Evolutionary conservation across 2,329 filamentous ascomycete genomes (phyloP).

Genomic region (Aspergillus sclerotialis): DNA sequence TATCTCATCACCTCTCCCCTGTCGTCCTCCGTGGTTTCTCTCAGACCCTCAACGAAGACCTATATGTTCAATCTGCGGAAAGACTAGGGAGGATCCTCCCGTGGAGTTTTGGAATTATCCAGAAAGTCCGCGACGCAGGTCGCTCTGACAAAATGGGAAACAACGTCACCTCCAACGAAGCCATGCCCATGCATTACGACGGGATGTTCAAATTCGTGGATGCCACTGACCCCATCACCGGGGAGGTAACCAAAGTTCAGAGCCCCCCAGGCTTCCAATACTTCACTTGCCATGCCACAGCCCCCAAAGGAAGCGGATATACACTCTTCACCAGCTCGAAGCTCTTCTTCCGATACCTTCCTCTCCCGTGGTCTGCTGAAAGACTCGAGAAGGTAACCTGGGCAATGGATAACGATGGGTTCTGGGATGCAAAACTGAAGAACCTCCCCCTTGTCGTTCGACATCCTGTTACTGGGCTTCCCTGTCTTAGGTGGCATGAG

Average conservation of each 20-base stretch:
- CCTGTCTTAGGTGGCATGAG: slow-evolving; percentile 50
- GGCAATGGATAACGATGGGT: slow-evolving; percentile 44
- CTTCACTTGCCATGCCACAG: slow-evolving; percentile 39
- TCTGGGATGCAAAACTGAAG: slow-evolving; percentile 38
- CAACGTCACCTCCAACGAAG: slow-evolving; percentile 48
- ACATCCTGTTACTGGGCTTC: slow-evolving; percentile 40
- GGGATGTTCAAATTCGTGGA: slow-evolving; percentile 50
- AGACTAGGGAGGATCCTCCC: slow-evolving; percentile 44
- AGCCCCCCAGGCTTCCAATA: slow-evolving; percentile 47
- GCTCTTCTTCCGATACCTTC: slow-evolving; percentile 44
- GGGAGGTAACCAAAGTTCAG: slow-evolving; percentile 36
- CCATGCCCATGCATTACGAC: slow-evolving; percentile 54
- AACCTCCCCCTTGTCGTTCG: slow-evolving; percentile 39
- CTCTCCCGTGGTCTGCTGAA: slow-evolving; percentile 29
- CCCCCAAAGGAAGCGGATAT: slow-evolving; percentile 46
- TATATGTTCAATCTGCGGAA: slow-evolving; percentile 41
- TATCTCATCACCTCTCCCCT: slow-evolving; percentile 48
- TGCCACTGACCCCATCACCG: slow-evolving; percentile 27
- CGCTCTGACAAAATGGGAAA: slow-evolving; percentile 40
- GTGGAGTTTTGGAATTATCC: slow-evolving; percentile 49
- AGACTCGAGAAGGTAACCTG: slow-evolving; percentile 39
- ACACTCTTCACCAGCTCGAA: slow-evolving; percentile 50
- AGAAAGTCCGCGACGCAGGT: slow-evolving; percentile 47
- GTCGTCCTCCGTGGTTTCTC: slow-evolving; percentile 48
- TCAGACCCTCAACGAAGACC: slow-evolving; percentile 39